Evolutionary conservation across 306 rosid species (phyloP), one percentile per base, ranked within the genome.

Genomic region (Vigna mungo): DNA sequence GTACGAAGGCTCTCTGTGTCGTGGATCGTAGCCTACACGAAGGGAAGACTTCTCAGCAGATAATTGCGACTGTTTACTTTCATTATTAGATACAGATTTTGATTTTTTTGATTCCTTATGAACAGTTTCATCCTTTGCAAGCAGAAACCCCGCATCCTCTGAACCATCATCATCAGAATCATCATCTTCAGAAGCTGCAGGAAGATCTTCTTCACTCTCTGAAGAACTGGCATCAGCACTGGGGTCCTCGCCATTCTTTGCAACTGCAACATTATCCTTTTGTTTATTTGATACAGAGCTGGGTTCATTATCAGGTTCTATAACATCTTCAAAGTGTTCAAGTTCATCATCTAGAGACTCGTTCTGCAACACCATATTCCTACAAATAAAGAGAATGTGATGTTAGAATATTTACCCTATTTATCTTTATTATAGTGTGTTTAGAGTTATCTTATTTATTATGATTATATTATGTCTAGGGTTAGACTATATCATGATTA

Each of bases 1-100:
- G 78, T 82, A 92, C 48, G 91, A 84, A 52, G 97, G 97, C 47
- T 95, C 97, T 77, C 98, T 84, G 82, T 80, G 92, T 74, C 91
- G 91, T 2, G 93, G 97, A 82, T 92, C 83, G 66, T 92, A 95
- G 64, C 92, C 99, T 82, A 97, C 97, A 67, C 93, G 99, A 75
- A 89, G 83, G 68, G 48, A 39, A 74, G 85, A 81, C 71, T 68
- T 85, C 74, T 82, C 83, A 61, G 86, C 68, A 58, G 90, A 71
- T 55, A 46, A 75, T 46, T 82, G 81, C 53, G 81, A 81, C 60
- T 81, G 78, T 74, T 49, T 84, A 58, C 7, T 80, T 25, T 82
- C 84, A 79, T 62, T 46, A 67, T 52, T 72, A 64, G 88, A 72
- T 21, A 43, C 63, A 6, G 76, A 17, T 70, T 82, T 81, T 21